Base-by-base conservation (phyloP, 2,329 filamentous ascomycete genomes). In the Fusarium buxicola region DNA sequence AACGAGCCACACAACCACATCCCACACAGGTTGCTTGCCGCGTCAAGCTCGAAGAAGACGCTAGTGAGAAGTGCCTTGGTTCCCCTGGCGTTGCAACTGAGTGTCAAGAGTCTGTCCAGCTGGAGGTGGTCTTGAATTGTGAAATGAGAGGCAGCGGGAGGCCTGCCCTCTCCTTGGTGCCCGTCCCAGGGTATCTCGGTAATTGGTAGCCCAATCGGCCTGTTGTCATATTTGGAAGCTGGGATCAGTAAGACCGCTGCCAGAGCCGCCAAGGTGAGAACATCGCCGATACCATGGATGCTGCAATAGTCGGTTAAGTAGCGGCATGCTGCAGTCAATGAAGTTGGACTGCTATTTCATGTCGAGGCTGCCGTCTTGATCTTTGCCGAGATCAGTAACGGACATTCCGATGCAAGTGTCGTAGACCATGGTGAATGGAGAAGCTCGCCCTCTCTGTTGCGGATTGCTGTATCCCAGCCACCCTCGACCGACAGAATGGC, bases 291-390 rank as follows among this genome's bases (percentile, higher is more conserved):
- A 24, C 54, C 47, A 48, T 74, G 67, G 12, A 66, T 58, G 40
- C 45, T 43, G 59, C 68, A 73, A 54, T 74, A 74, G 6, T 63
- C 60, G 6, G 45, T 60, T 30, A 75, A 58, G 49, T 73, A 74
- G 21, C 36, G 38, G 27, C 63, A 61, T 13, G 73, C 71, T 15
- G 54, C 56, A 35, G 15, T 25, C 25, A 68, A 72, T 13, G 51
- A 45, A 4, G 55, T 18, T 9, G 52, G 32, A 4, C 1, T 16
- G n/a, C 1, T 4, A 2, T 27, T 30, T 2, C 46, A 31, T 31
- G 13, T 7, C 7, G 35, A 27, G 8, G 3, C 8, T 16, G n/a
- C 2, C 5, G 16, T 12, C 16, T 36, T 12, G 5, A 30, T 21
- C 4, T 46, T n/a, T 18, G 35, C 34, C 16, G 36, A 61, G 13